Evolutionary conservation across 306 rosid species (phyloP).

Genomic region (Cicer cuneatum): DNA sequence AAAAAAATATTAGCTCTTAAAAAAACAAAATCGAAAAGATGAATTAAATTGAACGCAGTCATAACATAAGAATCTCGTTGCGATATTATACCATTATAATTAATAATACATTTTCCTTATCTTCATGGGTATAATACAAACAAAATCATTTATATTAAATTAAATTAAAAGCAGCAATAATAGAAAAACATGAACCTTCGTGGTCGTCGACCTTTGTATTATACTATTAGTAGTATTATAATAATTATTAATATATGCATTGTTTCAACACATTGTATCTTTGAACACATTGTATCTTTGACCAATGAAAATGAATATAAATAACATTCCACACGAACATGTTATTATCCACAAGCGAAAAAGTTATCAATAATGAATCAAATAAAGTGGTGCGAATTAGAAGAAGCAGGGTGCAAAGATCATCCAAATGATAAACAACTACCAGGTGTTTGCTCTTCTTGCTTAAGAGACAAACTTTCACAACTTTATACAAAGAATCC

Average conservation of each 20-base stretch:
- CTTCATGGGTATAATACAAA: neutral
- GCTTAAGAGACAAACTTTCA: slow-evolving; percentile 63
- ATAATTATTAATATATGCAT: too few species aligned
- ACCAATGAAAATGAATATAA: slow-evolving; percentile 35
- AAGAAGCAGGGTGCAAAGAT: slow-evolving; percentile 50
- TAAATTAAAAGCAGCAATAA: slow-evolving; percentile 1
- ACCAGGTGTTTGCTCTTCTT: slow-evolving; percentile 68
- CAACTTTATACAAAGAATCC: slow-evolving; percentile 42
- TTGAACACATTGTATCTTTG: slow-evolving; percentile 37
- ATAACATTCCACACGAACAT: neutral
- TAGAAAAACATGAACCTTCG: slow-evolving; percentile 38
- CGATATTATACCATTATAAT: neutral
- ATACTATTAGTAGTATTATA: neutral
- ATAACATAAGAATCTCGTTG: slow-evolving; percentile 34
- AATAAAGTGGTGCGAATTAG: slow-evolving; percentile 53
- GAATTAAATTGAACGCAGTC: slow-evolving; percentile 48
- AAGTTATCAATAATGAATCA: neutral
- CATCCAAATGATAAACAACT: slow-evolving; percentile 52
- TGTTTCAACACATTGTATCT: neutral
- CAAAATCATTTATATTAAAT: neutral
- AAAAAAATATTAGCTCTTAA: neutral
- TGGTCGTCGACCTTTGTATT: neutral
- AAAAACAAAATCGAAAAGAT: neutral
- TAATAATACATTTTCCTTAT: slow-evolving; percentile 15
- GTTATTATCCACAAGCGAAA: neutral